A percentile compares a stretch with the other conserved stretches of the same genome.
These are phyloP conservation scores for Grigorovia yakushimaensis DNA, from an alignment of 805 yeast genomes.

Conservation along the genomic window DNA sequence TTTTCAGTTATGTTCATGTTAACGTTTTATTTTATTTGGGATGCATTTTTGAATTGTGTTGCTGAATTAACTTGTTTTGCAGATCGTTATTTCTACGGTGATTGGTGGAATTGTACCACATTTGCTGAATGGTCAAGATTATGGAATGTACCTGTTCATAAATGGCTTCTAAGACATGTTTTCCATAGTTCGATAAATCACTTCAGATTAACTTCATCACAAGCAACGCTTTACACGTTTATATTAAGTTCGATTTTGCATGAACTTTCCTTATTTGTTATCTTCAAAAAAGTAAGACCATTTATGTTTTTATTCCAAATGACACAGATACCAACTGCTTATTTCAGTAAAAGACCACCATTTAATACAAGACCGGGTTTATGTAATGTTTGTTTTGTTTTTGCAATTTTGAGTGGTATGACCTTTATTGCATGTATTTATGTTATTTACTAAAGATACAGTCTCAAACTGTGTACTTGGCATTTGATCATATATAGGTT, in stretches of 20 bases:
- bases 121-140: slow-evolving; percentile 90
- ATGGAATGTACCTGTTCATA: slow-evolving; percentile 94
- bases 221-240: slow-evolving; percentile 73
- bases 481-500: no score
- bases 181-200: slow-evolving; percentile 84
- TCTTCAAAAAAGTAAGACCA: slow-evolving; percentile 75
- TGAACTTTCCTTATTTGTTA: slow-evolving; percentile 85
- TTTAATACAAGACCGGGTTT: slow-evolving; percentile 47
- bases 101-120: slow-evolving; percentile 95
- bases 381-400: slow-evolving; percentile 82
- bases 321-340: slow-evolving; percentile 76
- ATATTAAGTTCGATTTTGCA: slow-evolving; percentile 74
- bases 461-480: neutral
- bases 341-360: slow-evolving; percentile 48
- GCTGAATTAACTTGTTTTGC: slow-evolving; percentile 84
- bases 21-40: slow-evolving; percentile 90
- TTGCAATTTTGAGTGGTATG: slow-evolving; percentile 86
- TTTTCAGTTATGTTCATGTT: slow-evolving; percentile 68
- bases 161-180: slow-evolving; percentile 82
- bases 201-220: slow-evolving; percentile 48
- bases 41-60: slow-evolving; percentile 76
- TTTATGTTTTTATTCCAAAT: slow-evolving; percentile 74
- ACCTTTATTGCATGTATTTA: slow-evolving; percentile 79
- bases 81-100: slow-evolving; percentile 87
- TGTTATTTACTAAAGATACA: slow-evolving; percentile 46